Evolutionary conservation across 768 basidiomycete genomes (phyloP), one percentile per base, ranked within the genome.

Genomic region (Pleurotus giganteus): DNA sequence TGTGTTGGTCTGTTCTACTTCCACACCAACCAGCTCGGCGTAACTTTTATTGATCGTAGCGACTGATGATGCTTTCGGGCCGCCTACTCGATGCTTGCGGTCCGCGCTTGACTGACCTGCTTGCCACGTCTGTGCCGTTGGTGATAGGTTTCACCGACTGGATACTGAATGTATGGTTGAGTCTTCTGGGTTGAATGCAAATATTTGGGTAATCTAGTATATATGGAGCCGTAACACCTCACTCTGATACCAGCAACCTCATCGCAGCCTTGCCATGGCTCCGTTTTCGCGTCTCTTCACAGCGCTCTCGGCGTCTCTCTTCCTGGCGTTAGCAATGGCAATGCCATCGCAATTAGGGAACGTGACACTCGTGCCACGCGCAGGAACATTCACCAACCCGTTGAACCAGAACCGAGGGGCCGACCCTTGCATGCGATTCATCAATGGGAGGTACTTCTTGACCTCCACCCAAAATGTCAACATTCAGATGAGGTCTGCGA

Each of bases 341-440:
- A 9, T 23, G 11, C 19, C 19, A 28, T 36, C 0, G 31, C 11
- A 7, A 7, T 15, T 12, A 51, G n/a, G 23, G 19, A 51, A 37
- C 12, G 24, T 24, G 1, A 37, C 34, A 11, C 21, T 37, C 4
- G 49, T 19, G n/a, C 8, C 32, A 21, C 49, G 49, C 11, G 49
- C 49, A 11, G 49, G 49, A 7, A 51, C 34, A 19, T 51, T 51
- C 8, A 51, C 31, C 32, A 51, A 51, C 2, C 49, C 49, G 7
- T 51, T 51, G 49, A 51, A 51, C 21, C 49, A 51, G 23, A 19
- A 51, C 58, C 31, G 47, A 42, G 59, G 59, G 8, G 59, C 59
- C 26, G 59, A 60, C 24, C 59, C 59, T 2, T 60, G 59, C 53
- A 58, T 60, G 59, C 59, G 59, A 23, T 60, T 31, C 26, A 41